These are phyloP conservation scores for Excoecaria cochinchinensis DNA, from an alignment of 345 rosid species.

Conservation along the genomic window DNA sequence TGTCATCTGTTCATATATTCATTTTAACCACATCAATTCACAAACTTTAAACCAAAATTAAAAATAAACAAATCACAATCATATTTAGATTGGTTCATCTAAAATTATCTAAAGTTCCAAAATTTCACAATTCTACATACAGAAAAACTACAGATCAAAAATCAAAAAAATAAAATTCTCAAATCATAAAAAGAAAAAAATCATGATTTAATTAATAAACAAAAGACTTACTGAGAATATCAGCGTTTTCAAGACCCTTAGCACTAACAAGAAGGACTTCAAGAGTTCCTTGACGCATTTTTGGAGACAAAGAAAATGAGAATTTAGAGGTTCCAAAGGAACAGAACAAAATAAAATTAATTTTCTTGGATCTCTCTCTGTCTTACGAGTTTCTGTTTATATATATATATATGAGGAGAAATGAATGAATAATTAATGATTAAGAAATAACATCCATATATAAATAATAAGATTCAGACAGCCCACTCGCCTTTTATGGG, in stretches of 20 bases:
- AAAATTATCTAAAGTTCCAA: neutral
- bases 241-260: conserved; percentile 55
- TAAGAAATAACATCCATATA: neutral
- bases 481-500: neutral
- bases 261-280: conserved; percentile 60
- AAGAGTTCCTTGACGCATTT: conserved; percentile 62
- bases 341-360: neutral
- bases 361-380: neutral
- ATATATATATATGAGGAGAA: neutral
- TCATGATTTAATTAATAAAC: neutral
- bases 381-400: neutral
- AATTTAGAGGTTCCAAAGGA: neutral
- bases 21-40: neutral
- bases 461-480: neutral
- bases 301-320: neutral
- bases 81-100: too few relatives aligned
- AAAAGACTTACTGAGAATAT: conserved; percentile 15
- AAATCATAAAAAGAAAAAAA: neutral
- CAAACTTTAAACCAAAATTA: neutral
- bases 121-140: neutral
- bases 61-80: too few relatives aligned
- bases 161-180: too few relatives aligned
- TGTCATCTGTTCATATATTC: conserved; percentile 36
- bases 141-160: neutral
- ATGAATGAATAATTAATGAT: neutral